Conservation (phyloP, 1,284 basidiomycete genomes). For the Malassezia slooffiae region DNA sequence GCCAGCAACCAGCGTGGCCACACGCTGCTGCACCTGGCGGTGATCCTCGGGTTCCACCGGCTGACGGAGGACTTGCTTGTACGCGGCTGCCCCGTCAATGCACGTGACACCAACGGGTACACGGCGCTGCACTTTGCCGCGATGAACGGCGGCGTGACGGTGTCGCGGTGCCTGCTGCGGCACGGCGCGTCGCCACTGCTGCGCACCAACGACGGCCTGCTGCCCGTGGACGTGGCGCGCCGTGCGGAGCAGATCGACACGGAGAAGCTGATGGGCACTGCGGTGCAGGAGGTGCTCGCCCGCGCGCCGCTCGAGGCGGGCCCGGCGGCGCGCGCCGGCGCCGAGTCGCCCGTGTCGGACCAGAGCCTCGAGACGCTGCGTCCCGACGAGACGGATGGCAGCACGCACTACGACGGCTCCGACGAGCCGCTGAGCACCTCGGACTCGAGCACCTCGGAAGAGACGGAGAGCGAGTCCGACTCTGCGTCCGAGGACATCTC, state of each 20-base stretch:
- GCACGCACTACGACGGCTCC: too few species aligned
- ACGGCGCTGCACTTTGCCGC: constrained; percentile 82
- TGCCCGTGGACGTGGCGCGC: constrained; percentile 64
- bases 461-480: constrained; percentile 11
- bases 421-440: constrained; percentile 9
- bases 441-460: constrained; percentile 4
- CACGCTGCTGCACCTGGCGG: constrained; percentile 67
- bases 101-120: constrained; percentile 76
- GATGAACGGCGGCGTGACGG: constrained; percentile 58
- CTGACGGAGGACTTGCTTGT: constrained; percentile 64
- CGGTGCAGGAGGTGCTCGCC: too few species aligned
- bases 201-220: constrained; percentile 65
- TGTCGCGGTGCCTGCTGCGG: constrained; percentile 59
- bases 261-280: constrained; percentile 47
- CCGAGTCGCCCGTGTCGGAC: too few species aligned
- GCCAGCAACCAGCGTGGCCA: constrained; percentile 45
- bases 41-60: constrained; percentile 65
- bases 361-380: too few species aligned
- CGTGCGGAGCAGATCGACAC: constrained; percentile 53
- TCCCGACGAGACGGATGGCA: too few species aligned
- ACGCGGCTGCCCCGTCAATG: constrained; percentile 66
- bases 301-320: too few species aligned
- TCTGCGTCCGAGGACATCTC: constrained; percentile 21
- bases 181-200: constrained; percentile 70
- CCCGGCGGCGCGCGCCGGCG: too few species aligned